Percentiles rank a stretch among this genome's conserved stretches.
phyloP scores from a whole-genome alignment of 139 green algal species.

The Chlorella vulgaris region DNA sequence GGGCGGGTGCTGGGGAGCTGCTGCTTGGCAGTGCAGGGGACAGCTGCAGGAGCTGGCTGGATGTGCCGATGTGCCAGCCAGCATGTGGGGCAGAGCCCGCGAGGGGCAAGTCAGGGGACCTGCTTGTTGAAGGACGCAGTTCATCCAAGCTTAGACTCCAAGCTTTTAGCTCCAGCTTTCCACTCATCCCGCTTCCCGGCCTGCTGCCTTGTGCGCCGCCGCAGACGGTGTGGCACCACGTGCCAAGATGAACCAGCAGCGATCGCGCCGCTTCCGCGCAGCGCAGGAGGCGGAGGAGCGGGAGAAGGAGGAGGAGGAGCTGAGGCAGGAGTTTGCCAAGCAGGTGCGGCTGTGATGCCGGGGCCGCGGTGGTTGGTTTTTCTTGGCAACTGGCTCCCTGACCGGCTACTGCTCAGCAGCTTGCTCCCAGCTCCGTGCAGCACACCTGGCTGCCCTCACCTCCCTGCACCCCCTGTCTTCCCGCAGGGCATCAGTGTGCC shows the following conservation, averaged over 20 bases:
- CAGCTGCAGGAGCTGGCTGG: too few relatives aligned
- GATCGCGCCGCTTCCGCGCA: conserved; percentile 93
- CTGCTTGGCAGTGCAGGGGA: too few relatives aligned
- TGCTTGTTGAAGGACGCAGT: too few relatives aligned
- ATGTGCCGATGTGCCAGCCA: too few relatives aligned
- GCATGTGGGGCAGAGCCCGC: too few relatives aligned
- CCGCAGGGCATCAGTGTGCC: conserved; percentile 67
- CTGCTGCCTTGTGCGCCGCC: too few relatives aligned
- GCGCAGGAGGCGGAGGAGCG: conserved; percentile 88
- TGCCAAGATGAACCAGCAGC: conserved; percentile 99
- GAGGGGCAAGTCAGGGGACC: too few relatives aligned
- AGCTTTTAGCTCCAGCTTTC: too few relatives aligned
- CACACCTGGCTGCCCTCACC: not conserved
- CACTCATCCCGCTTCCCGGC: too few relatives aligned
- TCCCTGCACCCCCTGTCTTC: too few relatives aligned
- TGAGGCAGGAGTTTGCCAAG: conserved; percentile 87
- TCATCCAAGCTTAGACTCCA: too few relatives aligned
- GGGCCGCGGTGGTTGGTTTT: not conserved
- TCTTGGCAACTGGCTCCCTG: not conserved
- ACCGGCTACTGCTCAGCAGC: not conserved
- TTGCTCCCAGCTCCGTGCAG: not conserved
- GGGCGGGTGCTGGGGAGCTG: not conserved
- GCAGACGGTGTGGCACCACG: conserved; percentile 95
- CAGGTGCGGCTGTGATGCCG: conserved; percentile 51
- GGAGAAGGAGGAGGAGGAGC: conserved; percentile 85